Evolutionary conservation across 129 eudicot genomes (phyloP).

Genomic region (Tagetes erecta): DNA sequence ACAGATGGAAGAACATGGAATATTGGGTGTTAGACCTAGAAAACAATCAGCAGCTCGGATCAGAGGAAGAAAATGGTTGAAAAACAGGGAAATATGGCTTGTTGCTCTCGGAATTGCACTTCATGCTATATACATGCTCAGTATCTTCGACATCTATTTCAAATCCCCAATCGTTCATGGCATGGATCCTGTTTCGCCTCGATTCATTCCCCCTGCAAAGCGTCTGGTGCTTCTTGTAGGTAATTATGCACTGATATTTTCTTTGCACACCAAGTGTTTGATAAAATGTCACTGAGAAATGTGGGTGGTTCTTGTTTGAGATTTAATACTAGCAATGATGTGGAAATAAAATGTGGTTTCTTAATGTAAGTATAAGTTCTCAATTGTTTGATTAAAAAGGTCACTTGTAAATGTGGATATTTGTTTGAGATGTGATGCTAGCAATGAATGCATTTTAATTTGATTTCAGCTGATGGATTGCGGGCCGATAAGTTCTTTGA

Average conservation of each 20-base stretch:
- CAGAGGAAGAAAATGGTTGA: constrained; percentile 58
- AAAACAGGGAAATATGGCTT: constrained; percentile 78
- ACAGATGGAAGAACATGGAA: constrained; percentile 51
- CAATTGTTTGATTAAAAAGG: constrained; percentile 39
- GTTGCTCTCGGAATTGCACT: constrained; percentile 77
- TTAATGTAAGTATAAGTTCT: too few species aligned
- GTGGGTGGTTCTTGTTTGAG: constrained; percentile 9
- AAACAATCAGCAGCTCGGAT: constrained; percentile 37
- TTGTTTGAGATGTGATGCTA: constrained; percentile 1
- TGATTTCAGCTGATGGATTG: constrained; percentile 90
- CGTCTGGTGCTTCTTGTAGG: constrained; percentile 92
- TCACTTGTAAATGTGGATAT: constrained; percentile 11
- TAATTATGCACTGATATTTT: constrained; percentile 10
- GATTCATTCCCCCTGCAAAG: constrained; percentile 75
- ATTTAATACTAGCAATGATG: not conserved
- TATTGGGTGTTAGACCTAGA: constrained; percentile 42
- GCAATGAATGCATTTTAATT: constrained; percentile 8
- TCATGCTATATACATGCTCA: constrained; percentile 97
- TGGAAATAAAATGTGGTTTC: too few species aligned
- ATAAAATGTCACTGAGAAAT: constrained; percentile 30
- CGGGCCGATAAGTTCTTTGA: constrained; percentile 94
- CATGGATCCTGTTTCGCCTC: constrained; percentile 90
- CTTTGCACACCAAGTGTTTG: constrained; percentile 40
- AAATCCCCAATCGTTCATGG: constrained; percentile 97
- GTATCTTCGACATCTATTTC: constrained; percentile 97